phyloP scores from a whole-genome alignment of 1,284 basidiomycete genomes.

The Baeospora myosura region DNA sequence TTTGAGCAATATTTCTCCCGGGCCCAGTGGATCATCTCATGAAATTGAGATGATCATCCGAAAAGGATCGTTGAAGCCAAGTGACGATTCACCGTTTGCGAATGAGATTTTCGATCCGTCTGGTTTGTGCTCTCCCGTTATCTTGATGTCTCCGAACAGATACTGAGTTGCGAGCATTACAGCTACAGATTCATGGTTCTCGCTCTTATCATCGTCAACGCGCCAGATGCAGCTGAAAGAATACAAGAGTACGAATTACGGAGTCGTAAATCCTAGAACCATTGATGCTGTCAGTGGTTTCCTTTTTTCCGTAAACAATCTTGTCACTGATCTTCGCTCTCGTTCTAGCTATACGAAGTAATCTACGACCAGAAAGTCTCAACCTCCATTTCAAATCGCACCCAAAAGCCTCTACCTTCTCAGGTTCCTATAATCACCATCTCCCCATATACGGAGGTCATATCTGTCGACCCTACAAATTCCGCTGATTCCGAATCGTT shows the following conservation, averaged over 20 bases:
- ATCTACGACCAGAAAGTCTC: constrained; percentile 51
- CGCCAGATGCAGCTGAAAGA: constrained; percentile 32
- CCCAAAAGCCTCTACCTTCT: constrained; percentile 9
- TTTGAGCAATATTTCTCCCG: constrained; percentile 24
- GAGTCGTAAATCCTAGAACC: constrained; percentile 45
- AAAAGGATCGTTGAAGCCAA: constrained; percentile 45
- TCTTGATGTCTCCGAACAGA: constrained; percentile 1
- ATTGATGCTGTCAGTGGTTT: constrained; percentile 31
- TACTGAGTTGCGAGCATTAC: constrained; percentile 7
- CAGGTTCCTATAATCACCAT: constrained; percentile 31
- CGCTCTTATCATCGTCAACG: constrained; percentile 27
- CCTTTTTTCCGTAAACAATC: constrained; percentile 1
- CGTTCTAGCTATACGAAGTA: constrained; percentile 39
- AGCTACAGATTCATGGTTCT: constrained; percentile 37
- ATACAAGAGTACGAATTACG: constrained; percentile 49
- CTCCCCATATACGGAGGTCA: constrained; percentile 31
- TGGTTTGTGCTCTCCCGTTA: constrained; percentile 24
- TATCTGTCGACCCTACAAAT: constrained; percentile 26
- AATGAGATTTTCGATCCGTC: constrained; percentile 56
- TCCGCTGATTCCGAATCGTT: constrained; percentile 19
- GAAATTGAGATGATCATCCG: constrained; percentile 48
- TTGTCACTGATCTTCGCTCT: constrained; percentile 2
- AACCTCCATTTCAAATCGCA: constrained; percentile 31
- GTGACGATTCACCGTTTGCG: constrained; percentile 51
- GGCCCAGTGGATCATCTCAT: constrained; percentile 22